phyloP scores from a whole-genome alignment of 345 rosid species.

The Raphanus sativus region DNA sequence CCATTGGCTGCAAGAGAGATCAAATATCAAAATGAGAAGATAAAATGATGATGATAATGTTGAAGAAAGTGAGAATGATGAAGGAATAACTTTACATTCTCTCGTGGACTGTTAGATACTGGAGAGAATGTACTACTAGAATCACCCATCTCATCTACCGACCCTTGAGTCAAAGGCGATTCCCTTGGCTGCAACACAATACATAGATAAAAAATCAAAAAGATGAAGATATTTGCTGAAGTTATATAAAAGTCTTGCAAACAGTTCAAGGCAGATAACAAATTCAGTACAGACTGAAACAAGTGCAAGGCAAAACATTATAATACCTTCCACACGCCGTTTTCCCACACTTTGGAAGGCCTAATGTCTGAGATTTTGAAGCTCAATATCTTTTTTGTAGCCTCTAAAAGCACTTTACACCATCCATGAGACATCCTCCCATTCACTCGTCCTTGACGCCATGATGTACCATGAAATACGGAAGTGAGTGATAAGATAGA shows the following conservation, averaged over 20 bases:
- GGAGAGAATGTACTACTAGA: conserved; percentile 20
- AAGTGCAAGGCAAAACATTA: neutral
- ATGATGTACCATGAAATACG: neutral
- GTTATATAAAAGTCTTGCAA: neutral
- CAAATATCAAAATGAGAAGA: neutral
- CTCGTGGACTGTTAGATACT: neutral
- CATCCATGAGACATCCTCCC: conserved; percentile 6
- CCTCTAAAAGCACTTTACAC: conserved; percentile 45
- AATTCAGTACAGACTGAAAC: too few species aligned
- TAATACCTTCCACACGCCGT: conserved; percentile 23
- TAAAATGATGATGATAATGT: neutral
- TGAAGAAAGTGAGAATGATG: neutral
- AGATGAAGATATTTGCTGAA: neutral
- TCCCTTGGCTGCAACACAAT: conserved; percentile 40
- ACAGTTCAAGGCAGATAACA: too few species aligned
- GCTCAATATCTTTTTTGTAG: conserved; percentile 41
- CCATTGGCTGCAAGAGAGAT: conserved; percentile 39
- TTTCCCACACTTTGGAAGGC: conserved; percentile 50
- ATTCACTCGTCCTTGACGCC: conserved; percentile 5
- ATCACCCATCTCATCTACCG: conserved; percentile 23
- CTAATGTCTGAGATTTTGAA: conserved; percentile 45
- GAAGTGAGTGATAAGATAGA: conserved; percentile 7
- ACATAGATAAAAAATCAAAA: neutral
- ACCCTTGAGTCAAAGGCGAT: conserved; percentile 33
- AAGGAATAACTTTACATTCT: neutral